phyloP scores from a whole-genome alignment of 176 grass and related monocot genomes.

The Typha latifolia region DNA sequence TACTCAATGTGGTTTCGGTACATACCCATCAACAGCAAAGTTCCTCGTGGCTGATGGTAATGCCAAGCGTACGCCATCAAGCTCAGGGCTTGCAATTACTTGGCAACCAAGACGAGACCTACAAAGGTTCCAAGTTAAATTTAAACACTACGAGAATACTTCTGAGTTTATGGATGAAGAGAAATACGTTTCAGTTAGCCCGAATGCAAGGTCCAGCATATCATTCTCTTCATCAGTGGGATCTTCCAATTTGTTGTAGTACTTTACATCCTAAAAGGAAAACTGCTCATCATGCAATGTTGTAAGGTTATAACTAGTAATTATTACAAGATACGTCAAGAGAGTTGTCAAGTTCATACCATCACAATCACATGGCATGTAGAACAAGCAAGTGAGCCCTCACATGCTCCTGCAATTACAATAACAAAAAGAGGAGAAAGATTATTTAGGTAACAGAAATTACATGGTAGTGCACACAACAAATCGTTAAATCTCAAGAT shows the following conservation, averaged over 20 bases:
- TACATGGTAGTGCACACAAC: too few species aligned
- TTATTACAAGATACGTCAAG: background rate
- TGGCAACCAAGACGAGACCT: constrained; percentile 96
- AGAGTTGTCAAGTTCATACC: constrained; percentile 39
- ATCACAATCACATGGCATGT: constrained; percentile 95
- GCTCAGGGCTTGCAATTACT: constrained; percentile 74
- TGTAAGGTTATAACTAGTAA: background rate
- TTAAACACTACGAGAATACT: background rate
- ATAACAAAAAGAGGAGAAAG: constrained; percentile 10
- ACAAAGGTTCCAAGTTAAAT: constrained; percentile 6
- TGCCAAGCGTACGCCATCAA: constrained; percentile 66
- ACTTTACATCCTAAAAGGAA: constrained; percentile 49
- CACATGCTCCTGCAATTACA: constrained; percentile 71
- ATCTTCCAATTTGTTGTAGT: constrained; percentile 93
- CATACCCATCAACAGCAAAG: constrained; percentile 73
- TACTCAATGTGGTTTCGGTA: constrained; percentile 75
- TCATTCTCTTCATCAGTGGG: constrained; percentile 98
- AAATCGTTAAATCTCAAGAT: too few species aligned
- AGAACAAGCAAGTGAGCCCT: constrained; percentile 87
- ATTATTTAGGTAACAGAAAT: too few species aligned
- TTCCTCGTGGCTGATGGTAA: constrained; percentile 72
- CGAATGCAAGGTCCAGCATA: constrained; percentile 98
- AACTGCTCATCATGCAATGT: constrained; percentile 15
- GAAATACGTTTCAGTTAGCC: constrained; percentile 79
- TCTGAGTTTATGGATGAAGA: background rate